Evolutionary conservation across 2,329 filamentous ascomycete genomes (phyloP).

Genomic region (Emericellopsis cladophorae): DNA sequence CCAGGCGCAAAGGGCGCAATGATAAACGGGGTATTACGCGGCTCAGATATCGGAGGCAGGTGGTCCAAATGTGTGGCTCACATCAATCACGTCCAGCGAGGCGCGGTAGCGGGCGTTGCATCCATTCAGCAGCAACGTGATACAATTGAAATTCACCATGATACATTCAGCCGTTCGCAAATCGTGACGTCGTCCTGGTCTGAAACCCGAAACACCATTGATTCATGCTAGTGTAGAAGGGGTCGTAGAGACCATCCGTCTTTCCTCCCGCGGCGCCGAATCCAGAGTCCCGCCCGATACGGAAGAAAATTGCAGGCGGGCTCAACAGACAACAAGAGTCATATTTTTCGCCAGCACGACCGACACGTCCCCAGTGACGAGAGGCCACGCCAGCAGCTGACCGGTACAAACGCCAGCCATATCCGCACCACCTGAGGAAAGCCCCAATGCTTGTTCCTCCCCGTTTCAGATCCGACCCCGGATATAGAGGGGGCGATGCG

Average conservation of each 20-base stretch:
- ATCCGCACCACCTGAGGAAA: neutral
- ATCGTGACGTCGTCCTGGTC: constrained; percentile 12
- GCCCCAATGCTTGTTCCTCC: neutral
- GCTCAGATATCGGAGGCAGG: no score
- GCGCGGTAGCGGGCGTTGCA: no score
- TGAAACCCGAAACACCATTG: constrained; percentile 28
- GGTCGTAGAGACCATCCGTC: constrained; percentile 1
- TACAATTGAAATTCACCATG: no score
- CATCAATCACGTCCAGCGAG: no score
- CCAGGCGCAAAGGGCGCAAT: no score
- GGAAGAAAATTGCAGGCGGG: neutral
- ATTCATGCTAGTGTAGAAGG: constrained; percentile 25
- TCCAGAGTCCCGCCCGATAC: neutral
- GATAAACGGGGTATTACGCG: no score
- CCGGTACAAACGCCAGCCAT: no score
- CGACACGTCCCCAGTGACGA: no score
- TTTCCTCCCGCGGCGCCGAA: constrained; percentile 2
- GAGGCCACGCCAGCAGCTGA: no score
- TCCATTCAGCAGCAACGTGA: neutral
- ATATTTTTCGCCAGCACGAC: neutral
- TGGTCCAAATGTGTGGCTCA: no score
- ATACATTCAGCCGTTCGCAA: neutral
- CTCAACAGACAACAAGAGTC: neutral
- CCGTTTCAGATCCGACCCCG: neutral
- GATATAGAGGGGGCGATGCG: constrained; percentile 17